A percentile compares a stretch with the other conserved stretches of the same genome.
These are phyloP conservation scores for Fusarium albosuccineum DNA, from an alignment of 2,329 filamentous ascomycete species.

Conservation along the genomic window DNA sequence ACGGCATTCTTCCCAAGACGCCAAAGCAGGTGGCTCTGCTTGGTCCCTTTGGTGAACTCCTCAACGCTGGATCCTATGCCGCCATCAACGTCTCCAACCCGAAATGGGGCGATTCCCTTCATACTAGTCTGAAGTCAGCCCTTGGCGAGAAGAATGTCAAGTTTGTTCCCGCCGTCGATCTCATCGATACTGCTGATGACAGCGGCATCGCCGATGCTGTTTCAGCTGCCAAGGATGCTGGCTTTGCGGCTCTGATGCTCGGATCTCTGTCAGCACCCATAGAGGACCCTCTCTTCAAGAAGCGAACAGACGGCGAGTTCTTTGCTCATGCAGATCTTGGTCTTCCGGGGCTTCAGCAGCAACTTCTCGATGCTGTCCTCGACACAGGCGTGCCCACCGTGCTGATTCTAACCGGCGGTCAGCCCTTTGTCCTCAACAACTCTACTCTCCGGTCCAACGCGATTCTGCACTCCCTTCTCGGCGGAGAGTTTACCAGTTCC, in stretches of 20 bases:
- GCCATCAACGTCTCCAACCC: constrained; percentile 35
- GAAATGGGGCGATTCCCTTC: constrained; percentile 34
- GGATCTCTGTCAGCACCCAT: constrained; percentile 47
- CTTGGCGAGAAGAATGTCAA: constrained; percentile 32
- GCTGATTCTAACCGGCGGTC: constrained; percentile 48
- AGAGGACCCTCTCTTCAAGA: constrained; percentile 40
- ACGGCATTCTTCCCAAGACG: constrained; percentile 66
- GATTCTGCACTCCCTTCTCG: constrained; percentile 72
- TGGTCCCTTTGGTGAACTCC: constrained; percentile 46
- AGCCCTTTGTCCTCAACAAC: constrained; percentile 48
- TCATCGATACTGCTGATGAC: constrained; percentile 35
- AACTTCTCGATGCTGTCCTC: constrained; percentile 51
- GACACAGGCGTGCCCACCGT: constrained; percentile 49
- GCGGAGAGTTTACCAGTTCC: constrained; percentile 74
- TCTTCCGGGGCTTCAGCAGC: constrained; percentile 50
- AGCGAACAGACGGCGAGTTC: constrained; percentile 53
- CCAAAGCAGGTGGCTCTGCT: constrained; percentile 41
- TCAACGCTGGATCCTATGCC: constrained; percentile 37
- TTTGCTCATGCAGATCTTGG: constrained; percentile 50
- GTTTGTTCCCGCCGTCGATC: constrained; percentile 29
- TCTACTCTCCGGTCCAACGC: constrained; percentile 59
- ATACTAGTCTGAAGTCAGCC: constrained; percentile 24
- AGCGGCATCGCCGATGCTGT: constrained; percentile 41
- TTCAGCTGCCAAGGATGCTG: constrained; percentile 44
- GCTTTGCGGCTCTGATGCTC: constrained; percentile 48